phyloP scores from a whole-genome alignment of 2,329 filamentous ascomycete genomes.

The Colletotrichum sp. region DNA sequence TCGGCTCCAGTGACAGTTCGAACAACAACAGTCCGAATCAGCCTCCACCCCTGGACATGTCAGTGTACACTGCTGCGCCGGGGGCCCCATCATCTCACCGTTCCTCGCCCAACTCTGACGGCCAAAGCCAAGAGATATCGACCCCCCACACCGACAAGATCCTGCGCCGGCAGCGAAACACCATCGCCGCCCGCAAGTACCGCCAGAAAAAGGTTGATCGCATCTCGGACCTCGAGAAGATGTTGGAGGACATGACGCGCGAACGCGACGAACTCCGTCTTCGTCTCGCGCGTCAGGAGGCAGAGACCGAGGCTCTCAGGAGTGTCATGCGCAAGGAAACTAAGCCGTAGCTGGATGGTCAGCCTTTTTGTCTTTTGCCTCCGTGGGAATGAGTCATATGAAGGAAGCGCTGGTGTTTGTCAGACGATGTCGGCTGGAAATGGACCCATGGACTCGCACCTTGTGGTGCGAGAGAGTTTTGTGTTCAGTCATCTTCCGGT shows the following conservation, averaged over 20 bases:
- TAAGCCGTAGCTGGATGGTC: not conserved
- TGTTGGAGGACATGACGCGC: constrained; percentile 60
- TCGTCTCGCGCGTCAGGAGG: constrained; percentile 67
- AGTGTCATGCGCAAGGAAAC: constrained; percentile 43
- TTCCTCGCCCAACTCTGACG: constrained; percentile 6
- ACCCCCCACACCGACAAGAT: constrained; percentile 27
- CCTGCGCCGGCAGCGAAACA: constrained; percentile 70
- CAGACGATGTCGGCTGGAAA: not conserved
- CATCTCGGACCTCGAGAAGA: constrained; percentile 64
- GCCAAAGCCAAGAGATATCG: not conserved
- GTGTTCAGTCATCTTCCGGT: not conserved
- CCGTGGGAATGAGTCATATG: not conserved
- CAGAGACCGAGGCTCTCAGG: constrained; percentile 66
- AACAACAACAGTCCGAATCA: constrained; percentile 17
- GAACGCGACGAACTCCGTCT: constrained; percentile 70
- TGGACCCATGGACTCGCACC: not conserved
- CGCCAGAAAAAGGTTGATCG: constrained; percentile 74
- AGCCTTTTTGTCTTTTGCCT: not conserved
- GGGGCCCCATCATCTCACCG: not conserved
- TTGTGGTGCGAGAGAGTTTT: not conserved
- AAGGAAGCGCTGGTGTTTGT: not conserved
- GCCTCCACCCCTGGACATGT: constrained; percentile 9
- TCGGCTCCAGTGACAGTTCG: constrained; percentile 6
- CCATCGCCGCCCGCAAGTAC: constrained; percentile 73
- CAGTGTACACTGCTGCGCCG: not conserved